A percentile compares a stretch with the other conserved stretches of the same genome.
Evolutionary conservation across 169 alveolate genomes (phyloP).

Genomic region (Hepatocystis sp.): DNA sequence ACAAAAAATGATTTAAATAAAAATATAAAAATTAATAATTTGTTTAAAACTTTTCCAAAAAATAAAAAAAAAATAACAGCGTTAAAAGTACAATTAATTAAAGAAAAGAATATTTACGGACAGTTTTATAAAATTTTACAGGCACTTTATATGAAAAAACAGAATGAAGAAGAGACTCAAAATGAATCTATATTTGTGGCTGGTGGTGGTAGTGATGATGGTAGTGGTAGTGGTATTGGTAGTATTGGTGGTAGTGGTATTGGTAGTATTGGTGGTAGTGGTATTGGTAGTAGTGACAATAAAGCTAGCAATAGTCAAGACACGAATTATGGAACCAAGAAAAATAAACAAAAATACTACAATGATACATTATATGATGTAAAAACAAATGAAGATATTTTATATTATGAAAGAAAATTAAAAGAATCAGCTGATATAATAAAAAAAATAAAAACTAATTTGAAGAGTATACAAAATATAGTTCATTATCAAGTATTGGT

Average conservation of each 20-base stretch:
- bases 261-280: neutral
- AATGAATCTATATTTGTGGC: no score
- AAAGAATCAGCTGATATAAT: conserved; percentile 20
- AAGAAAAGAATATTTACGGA: conserved; percentile 26
- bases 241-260: neutral
- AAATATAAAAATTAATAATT: conserved; percentile 21
- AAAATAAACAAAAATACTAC: no score
- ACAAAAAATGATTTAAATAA: no score
- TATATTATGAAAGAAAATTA: conserved; percentile 37
- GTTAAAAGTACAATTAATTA: conserved; percentile 8
- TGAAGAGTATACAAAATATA: conserved; percentile 14
- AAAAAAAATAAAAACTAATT: conserved; percentile 16
- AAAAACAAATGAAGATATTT: conserved; percentile 45
- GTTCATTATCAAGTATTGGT: conserved; percentile 25
- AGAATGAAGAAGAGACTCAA: conserved; percentile 35
- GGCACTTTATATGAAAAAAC: conserved; percentile 28
- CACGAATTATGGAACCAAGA: neutral
- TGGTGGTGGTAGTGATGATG: no score
- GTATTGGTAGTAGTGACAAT: neutral
- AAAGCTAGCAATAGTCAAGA: neutral
- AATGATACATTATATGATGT: conserved; percentile 4
- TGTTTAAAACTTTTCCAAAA: conserved; percentile 23
- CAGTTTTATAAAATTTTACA: conserved; percentile 27
- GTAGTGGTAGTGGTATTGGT: neutral
- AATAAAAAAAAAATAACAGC: conserved; percentile 25